phyloP scores from a whole-genome alignment of 805 yeast genomes.

The Candida caryicola region DNA sequence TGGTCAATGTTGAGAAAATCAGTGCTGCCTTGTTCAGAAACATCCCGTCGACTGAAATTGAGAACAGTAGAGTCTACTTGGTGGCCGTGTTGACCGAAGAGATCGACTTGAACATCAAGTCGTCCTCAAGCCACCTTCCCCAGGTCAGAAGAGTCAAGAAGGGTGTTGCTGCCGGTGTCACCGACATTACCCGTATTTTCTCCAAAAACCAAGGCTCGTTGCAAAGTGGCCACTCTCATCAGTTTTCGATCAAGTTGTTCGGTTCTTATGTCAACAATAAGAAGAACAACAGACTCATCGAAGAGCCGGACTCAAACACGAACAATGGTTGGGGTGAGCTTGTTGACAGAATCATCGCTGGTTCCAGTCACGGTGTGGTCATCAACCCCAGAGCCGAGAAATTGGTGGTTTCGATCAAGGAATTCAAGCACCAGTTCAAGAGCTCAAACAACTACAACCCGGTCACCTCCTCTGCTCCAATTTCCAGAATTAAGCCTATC shows the following conservation, averaged over 20 bases:
- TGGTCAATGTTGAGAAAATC: constrained; percentile 58
- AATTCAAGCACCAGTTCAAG: constrained; percentile 52
- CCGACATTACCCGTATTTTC: constrained; percentile 78
- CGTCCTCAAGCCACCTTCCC: constrained; percentile 19
- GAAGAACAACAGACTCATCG: constrained; percentile 23
- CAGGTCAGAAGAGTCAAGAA: constrained; percentile 52
- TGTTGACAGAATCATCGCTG: constrained; percentile 71
- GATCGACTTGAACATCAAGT: constrained; percentile 43
- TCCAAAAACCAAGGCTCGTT: constrained; percentile 60
- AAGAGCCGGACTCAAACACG: constrained; percentile 11
- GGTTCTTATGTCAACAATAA: constrained; percentile 59
- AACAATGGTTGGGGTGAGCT: constrained; percentile 90
- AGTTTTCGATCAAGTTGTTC: constrained; percentile 66
- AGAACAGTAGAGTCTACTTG: constrained; percentile 63
- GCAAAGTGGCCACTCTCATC: constrained; percentile 62
- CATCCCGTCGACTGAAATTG: constrained; percentile 65
- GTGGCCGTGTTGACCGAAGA: constrained; percentile 76
- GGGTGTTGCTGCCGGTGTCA: constrained; percentile 87
- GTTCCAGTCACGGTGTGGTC: constrained; percentile 74
- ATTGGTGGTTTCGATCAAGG: constrained; percentile 68
- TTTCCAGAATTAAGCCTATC: constrained; percentile 63
- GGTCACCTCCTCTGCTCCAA: constrained; percentile 46
- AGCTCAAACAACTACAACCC: constrained; percentile 15
- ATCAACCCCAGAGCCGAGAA: constrained; percentile 77
- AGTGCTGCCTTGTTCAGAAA: constrained; percentile 79